Percentiles rank a stretch among this genome's conserved stretches.
These are phyloP conservation scores for Ehretia macrophylla DNA, from an alignment of 257 asterid species.

Conservation along the genomic window DNA sequence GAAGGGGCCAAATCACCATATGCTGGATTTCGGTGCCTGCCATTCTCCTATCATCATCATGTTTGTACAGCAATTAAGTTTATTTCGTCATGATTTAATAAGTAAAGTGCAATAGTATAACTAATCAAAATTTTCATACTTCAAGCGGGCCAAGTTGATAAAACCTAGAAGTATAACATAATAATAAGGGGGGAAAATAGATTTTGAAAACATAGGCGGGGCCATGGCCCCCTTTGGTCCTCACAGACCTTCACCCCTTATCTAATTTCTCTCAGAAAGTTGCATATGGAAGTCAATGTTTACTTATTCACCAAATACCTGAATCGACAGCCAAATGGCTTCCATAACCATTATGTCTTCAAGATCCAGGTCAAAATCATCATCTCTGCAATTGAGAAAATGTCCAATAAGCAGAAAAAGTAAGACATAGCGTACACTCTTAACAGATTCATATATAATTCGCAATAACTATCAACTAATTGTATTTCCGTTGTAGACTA, in stretches of 20 bases:
- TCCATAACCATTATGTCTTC: conserved; percentile 99
- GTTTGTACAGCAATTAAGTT: not conserved
- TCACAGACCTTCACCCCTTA: not conserved
- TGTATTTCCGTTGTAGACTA: too few species aligned
- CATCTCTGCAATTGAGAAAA: conserved; percentile 59
- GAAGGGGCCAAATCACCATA: conserved; percentile 37
- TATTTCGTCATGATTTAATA: not conserved
- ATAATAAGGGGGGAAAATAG: not conserved
- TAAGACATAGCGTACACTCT: not conserved
- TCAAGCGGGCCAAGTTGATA: too few species aligned
- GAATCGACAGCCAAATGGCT: conserved; percentile 96
- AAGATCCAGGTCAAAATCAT: conserved; percentile 86
- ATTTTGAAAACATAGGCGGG: too few species aligned
- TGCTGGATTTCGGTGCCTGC: conserved; percentile 41
- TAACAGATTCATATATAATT: too few species aligned
- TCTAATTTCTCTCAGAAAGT: not conserved
- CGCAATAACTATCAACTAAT: too few species aligned
- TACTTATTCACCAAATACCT: conserved; percentile 46
- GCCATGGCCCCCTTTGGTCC: too few species aligned
- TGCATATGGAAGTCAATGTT: conserved; percentile 5
- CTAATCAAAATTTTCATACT: too few species aligned
- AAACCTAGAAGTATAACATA: too few species aligned
- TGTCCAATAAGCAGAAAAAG: conserved; percentile 12
- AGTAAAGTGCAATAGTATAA: too few species aligned
- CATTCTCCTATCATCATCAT: conserved; percentile 54